Conservation (phyloP, 306 rosid species). For the Pterocarpus santalinus region DNA sequence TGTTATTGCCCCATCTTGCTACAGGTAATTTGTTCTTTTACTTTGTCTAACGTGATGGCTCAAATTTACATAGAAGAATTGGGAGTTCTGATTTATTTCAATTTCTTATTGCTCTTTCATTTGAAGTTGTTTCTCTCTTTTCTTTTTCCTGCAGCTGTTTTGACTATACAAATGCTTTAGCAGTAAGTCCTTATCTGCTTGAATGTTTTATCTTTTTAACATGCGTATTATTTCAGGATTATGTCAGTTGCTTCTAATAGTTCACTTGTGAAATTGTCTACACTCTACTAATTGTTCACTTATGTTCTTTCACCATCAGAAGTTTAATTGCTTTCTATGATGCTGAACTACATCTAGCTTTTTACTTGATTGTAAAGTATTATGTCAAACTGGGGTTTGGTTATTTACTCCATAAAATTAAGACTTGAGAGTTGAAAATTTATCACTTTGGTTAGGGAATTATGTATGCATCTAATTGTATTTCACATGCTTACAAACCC, state of each 20-base stretch:
- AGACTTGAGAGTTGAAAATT: background rate
- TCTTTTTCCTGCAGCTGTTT: constrained; percentile 77
- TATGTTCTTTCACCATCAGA: background rate
- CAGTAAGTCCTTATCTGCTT: constrained; percentile 65
- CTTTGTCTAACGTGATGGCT: constrained; percentile 1
- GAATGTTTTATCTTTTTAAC: constrained; percentile 27
- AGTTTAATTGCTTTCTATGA: constrained; percentile 24
- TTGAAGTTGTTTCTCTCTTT: constrained; percentile 31
- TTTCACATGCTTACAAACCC: background rate
- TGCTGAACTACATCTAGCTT: background rate
- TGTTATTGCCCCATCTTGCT: constrained; percentile 99
- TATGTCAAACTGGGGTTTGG: constrained; percentile 25
- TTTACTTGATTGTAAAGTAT: background rate
- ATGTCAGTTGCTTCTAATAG: constrained; percentile 27
- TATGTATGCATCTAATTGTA: background rate
- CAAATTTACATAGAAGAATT: background rate
- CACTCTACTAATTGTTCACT: background rate
- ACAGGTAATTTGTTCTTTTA: constrained; percentile 66
- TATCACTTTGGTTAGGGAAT: background rate
- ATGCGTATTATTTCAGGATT: constrained; percentile 13
- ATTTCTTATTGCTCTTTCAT: constrained; percentile 22
- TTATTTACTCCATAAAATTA: background rate
- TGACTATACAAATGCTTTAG: constrained; percentile 94
- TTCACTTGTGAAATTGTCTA: constrained; percentile 12
- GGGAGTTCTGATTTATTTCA: background rate